Base-by-base conservation (phyloP, 768 basidiomycete genomes). In the Glaciozyma antarctica region DNA sequence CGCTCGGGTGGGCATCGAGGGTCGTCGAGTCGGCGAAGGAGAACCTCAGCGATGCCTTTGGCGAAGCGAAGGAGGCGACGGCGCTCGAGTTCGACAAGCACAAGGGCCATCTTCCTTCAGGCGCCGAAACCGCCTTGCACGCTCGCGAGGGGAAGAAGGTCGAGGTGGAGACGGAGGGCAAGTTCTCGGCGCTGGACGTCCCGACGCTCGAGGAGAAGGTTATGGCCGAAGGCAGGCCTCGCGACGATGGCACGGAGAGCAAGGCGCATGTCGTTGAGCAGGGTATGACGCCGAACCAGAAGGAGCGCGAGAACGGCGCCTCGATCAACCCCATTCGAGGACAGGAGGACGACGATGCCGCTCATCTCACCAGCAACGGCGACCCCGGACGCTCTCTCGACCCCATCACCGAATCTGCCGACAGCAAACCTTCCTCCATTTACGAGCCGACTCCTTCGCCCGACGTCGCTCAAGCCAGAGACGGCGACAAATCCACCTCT, bases 171-270 rank as follows among this genome's bases (percentile, higher is more conserved):
- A 28, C 58, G 44, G 63, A 57, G 21, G 60, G 49, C 15, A 83
- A 79, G 16, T 85, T 85, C 3, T 86, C 88, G 73, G 82, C 83
- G 64, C 77, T 84, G 1, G 79, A 82, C 10, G 82, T 87, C 1
- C 87, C 87, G 2, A 86, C 84, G 0, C 73, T 87, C 17, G 88
- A 88, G 74, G 85, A 88, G 75, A 83, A 84, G 74, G 79, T 78
- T 3, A 77, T 86, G 32, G 73, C 77, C 17, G 86, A 88, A 69
- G 74, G 76, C 34, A 76, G 77, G 21, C 80, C 66, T 9, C 67
- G 73, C 57, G 59, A 64, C 53, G 24, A 66, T n/a, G n/a, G n/a
- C n/a, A n/a, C n/a, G n/a, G n/a, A n/a, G 34, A 59, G 64, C 49
- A 66, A 74, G 44, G 69, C 24, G 32, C 13, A 30, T 22, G 48